Evolutionary conservation across 2,329 filamentous ascomycete genomes (phyloP).

Genomic region (Xylaria sp.): DNA sequence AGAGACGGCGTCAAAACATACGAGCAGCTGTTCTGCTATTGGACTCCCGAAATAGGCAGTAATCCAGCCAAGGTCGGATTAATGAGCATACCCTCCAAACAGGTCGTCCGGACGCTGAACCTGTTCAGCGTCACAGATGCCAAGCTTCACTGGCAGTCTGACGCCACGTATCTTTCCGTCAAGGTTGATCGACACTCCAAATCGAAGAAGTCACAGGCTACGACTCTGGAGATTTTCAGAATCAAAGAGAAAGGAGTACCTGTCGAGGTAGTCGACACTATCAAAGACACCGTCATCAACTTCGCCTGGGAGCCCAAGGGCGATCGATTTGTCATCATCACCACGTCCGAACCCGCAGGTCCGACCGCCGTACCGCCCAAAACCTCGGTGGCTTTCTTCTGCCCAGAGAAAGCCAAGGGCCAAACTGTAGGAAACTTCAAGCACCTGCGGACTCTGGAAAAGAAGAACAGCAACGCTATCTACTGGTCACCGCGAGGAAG

Average conservation of each 20-base stretch:
- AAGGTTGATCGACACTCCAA: slow-evolving; percentile 99
- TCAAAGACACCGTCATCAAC: slow-evolving; percentile 99
- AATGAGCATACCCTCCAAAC: slow-evolving; percentile 95
- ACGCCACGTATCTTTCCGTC: slow-evolving; percentile 92
- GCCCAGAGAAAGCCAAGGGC: slow-evolving; percentile 92
- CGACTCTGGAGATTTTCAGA: slow-evolving; percentile 98
- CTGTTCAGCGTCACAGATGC: slow-evolving; percentile 98
- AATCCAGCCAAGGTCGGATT: slow-evolving; percentile 97
- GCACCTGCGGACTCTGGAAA: slow-evolving; percentile 92
- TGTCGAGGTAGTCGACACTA: slow-evolving; percentile 95
- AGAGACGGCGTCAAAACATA: slow-evolving; percentile 89
- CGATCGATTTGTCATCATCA: slow-evolving; percentile 96
- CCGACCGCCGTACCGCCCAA: slow-evolving; percentile 88
- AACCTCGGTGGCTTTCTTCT: slow-evolving; percentile 95
- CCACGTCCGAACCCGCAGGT: slow-evolving; percentile 83
- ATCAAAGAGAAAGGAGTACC: slow-evolving; percentile 97
- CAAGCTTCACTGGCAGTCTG: slow-evolving; percentile 98
- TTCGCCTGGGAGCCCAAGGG: slow-evolving; percentile 99
- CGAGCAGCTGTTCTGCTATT: slow-evolving; percentile 97
- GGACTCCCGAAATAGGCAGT: slow-evolving; percentile 97
- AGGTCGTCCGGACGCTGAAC: slow-evolving; percentile 93
- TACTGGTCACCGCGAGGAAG: slow-evolving; percentile 98
- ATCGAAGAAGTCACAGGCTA: slow-evolving; percentile 97
- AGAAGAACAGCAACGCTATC: slow-evolving; percentile 99
- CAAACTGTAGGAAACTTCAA: slow-evolving; percentile 89